Conservation (phyloP, 306 rosid species). For the Datisca glomerata region DNA sequence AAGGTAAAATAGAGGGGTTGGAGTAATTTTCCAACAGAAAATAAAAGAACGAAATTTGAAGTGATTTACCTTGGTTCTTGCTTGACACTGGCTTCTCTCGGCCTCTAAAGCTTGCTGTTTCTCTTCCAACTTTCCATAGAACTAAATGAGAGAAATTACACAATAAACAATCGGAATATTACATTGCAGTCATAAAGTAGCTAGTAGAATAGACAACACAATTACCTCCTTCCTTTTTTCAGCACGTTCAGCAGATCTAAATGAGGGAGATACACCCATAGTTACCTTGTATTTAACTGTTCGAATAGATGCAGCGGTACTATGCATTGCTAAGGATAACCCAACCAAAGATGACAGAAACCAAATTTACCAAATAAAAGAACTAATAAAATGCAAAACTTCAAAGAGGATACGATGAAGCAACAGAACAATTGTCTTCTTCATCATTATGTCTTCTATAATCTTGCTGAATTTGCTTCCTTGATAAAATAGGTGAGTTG, state of each 20-base stretch:
- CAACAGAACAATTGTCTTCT: slow-evolving; percentile 72
- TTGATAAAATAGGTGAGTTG: slow-evolving; percentile 54
- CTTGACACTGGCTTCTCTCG: slow-evolving; percentile 64
- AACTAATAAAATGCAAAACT: background rate
- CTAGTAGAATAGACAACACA: no score
- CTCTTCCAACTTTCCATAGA: slow-evolving; percentile 71
- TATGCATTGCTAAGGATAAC: slow-evolving; percentile 39
- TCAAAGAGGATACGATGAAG: slow-evolving; percentile 79
- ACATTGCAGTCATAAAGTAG: no score
- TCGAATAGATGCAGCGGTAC: slow-evolving; percentile 61
- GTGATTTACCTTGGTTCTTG: slow-evolving; percentile 65
- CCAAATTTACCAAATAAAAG: background rate
- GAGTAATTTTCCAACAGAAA: background rate
- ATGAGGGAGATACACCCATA: slow-evolving; percentile 77
- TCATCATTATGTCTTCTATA: slow-evolving; percentile 61
- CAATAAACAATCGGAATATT: no score
- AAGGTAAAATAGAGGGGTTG: background rate
- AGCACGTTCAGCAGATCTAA: slow-evolving; percentile 52
- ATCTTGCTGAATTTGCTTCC: slow-evolving; percentile 36
- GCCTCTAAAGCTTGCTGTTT: slow-evolving; percentile 84
- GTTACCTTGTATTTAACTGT: slow-evolving; percentile 62
- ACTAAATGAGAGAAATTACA: slow-evolving; percentile 38
- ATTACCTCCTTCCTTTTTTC: slow-evolving; percentile 92
- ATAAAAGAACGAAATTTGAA: background rate
- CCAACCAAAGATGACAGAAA: background rate